phyloP scores from a whole-genome alignment of 177 flowering plant species.

The Telopea speciosissima region DNA sequence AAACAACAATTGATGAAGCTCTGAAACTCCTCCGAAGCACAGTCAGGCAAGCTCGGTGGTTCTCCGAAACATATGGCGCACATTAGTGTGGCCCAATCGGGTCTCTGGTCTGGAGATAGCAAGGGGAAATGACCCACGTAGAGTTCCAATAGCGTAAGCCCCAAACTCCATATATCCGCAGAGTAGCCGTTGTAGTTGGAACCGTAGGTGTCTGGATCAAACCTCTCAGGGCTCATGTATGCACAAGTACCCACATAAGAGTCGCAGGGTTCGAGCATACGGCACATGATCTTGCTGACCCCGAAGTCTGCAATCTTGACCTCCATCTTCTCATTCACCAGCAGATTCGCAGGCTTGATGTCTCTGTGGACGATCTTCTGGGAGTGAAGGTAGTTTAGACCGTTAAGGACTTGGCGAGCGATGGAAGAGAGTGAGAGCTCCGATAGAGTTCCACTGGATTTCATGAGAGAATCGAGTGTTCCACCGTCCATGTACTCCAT shows the following conservation, averaged over 20 bases:
- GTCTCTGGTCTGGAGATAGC: constrained; percentile 49
- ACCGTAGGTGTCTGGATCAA: constrained; percentile 56
- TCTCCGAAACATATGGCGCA: constrained; percentile 73
- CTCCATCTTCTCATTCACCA: constrained; percentile 35
- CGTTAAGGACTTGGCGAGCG: constrained; percentile 42
- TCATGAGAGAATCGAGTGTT: constrained; percentile 28
- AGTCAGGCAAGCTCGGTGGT: constrained; percentile 43
- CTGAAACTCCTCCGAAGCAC: constrained; percentile 43
- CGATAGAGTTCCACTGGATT: constrained; percentile 21
- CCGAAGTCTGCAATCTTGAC: constrained; percentile 74
- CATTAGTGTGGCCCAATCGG: constrained; percentile 75
- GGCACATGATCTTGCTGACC: constrained; percentile 51
- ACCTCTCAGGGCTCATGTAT: constrained; percentile 70
- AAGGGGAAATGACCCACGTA: constrained; percentile 57
- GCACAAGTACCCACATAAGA: constrained; percentile 65
- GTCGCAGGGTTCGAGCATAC: constrained; percentile 40
- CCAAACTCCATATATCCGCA: constrained; percentile 61
- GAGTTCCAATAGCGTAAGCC: constrained; percentile 50
- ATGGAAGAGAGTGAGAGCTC: constrained; percentile 30
- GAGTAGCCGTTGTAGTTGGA: constrained; percentile 46
- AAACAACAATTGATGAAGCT: constrained; percentile 55
- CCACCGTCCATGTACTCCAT: constrained; percentile 64
- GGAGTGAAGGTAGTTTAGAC: constrained; percentile 44
- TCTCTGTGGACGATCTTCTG: constrained; percentile 57
- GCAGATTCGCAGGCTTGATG: constrained; percentile 57